Evolutionary conservation across 2,329 filamentous ascomycete species (phyloP).

Genomic region (Xylariaceae sp.): DNA sequence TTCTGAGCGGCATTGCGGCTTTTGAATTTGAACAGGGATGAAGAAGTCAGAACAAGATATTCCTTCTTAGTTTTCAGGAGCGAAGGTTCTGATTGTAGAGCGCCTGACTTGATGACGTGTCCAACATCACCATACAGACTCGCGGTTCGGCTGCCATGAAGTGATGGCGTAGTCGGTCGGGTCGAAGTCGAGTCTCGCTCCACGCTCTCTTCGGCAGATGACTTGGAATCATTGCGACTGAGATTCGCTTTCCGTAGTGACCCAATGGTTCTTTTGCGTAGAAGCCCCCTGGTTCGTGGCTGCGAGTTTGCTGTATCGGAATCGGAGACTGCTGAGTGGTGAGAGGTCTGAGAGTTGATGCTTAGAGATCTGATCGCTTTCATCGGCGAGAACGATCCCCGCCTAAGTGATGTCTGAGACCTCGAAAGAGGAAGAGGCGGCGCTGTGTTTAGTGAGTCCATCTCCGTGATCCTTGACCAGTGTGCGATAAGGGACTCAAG

Average conservation of each 20-base stretch:
- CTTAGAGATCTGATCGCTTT: conserved; percentile 31
- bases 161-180: conserved; percentile 29
- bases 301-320: conserved; percentile 17
- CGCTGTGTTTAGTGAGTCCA: conserved; percentile 23
- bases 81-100: conserved; percentile 47
- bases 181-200: conserved; percentile 28
- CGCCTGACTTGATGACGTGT: conserved; percentile 39
- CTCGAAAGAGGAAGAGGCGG: conserved; percentile 20
- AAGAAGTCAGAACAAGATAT: conserved; percentile 50
- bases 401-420: conserved; percentile 16
- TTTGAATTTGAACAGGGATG: conserved; percentile 49
- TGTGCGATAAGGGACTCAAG: background rate
- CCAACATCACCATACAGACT: conserved; percentile 27
- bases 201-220: conserved; percentile 25
- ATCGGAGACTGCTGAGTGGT: conserved; percentile 23
- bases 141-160: conserved; percentile 23
- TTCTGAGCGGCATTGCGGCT: conserved; percentile 43
- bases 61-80: conserved; percentile 46
- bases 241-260: conserved; percentile 22
- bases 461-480: conserved; percentile 11
- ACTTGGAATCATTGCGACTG: conserved; percentile 29
- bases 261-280: conserved; percentile 24
- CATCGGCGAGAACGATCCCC: conserved; percentile 29
- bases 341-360: conserved; percentile 29
- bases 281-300: conserved; percentile 20